Conservation (phyloP, 2,329 filamentous ascomycete genomes). For the Dothistroma septosporum region DNA sequence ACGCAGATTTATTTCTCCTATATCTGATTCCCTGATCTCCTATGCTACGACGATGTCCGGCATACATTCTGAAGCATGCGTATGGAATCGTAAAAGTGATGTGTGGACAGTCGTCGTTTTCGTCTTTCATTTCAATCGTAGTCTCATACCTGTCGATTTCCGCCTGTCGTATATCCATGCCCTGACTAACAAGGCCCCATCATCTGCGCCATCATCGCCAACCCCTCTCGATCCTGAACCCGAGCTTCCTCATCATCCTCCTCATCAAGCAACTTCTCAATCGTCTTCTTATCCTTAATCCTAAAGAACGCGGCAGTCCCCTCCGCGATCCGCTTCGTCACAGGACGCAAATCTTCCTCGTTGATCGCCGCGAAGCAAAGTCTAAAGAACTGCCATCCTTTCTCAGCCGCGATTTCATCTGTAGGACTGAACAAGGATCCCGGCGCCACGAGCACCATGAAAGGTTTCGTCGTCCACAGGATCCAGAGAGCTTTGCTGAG, state of each 20-base stretch:
- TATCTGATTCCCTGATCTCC: no score
- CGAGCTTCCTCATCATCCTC: background rate
- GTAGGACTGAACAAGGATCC: constrained; percentile 71
- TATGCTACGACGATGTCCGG: no score
- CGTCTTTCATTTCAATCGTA: background rate
- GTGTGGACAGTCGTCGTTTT: no score
- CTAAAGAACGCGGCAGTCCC: constrained; percentile 73
- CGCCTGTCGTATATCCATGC: background rate
- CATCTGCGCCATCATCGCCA: constrained; percentile 16
- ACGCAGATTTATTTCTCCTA: no score
- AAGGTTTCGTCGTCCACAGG: constrained; percentile 64
- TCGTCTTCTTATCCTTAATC: constrained; percentile 61
- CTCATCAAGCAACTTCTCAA: constrained; percentile 56
- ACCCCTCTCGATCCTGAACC: constrained; percentile 4
- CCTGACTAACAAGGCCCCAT: constrained; percentile 23
- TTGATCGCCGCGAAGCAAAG: constrained; percentile 81
- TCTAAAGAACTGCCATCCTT: constrained; percentile 68
- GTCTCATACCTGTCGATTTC: background rate
- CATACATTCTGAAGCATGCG: no score
- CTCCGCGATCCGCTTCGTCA: constrained; percentile 61
- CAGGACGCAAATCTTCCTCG: constrained; percentile 62
- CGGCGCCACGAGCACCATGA: constrained; percentile 65
- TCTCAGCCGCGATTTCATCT: constrained; percentile 52
- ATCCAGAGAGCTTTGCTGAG: constrained; percentile 67
- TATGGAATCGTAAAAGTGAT: no score